Evolutionary conservation across 768 basidiomycete genomes (phyloP).

Genomic region (Lyophyllum decastes): DNA sequence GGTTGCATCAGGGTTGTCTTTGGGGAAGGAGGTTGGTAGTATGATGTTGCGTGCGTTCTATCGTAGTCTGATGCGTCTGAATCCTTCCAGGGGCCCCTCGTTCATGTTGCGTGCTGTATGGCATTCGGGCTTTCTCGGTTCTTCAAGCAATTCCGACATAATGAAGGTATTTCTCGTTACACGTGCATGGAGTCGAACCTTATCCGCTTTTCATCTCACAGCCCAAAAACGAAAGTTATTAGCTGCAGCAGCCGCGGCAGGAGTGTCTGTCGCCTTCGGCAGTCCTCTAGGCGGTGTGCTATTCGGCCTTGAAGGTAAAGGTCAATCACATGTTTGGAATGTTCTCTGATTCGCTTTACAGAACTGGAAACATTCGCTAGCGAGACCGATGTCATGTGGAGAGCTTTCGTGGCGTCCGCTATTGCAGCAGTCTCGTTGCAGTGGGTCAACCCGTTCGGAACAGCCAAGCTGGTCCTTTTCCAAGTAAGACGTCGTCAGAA

Average conservation of each 20-base stretch:
- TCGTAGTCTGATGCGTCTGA: not conserved
- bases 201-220: slow-evolving; percentile 20
- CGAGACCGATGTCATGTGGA: slow-evolving; percentile 80
- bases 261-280: slow-evolving; percentile 88
- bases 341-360: slow-evolving; percentile 15
- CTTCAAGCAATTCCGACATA: slow-evolving; percentile 72
- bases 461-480: slow-evolving; percentile 81
- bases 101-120: slow-evolving; percentile 84
- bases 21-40: slow-evolving; percentile 77
- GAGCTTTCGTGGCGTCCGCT: slow-evolving; percentile 87
- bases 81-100: slow-evolving; percentile 65
- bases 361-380: slow-evolving; percentile 70
- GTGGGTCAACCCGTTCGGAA: slow-evolving; percentile 84
- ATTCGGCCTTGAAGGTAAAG: slow-evolving; percentile 74
- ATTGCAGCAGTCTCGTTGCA: slow-evolving; percentile 85
- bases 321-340: not conserved
- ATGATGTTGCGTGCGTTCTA: slow-evolving; percentile 10
- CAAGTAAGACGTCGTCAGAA: slow-evolving; percentile 42
- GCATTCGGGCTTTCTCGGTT: slow-evolving; percentile 67
- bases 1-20: slow-evolving; percentile 81
- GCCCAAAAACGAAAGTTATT: slow-evolving; percentile 81
- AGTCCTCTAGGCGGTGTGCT: slow-evolving; percentile 85
- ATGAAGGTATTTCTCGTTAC: slow-evolving; percentile 57
- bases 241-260: slow-evolving; percentile 82
- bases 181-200: not conserved